Conservation (phyloP, 139 green algal species). For the Coccomyxa sp. region DNA sequence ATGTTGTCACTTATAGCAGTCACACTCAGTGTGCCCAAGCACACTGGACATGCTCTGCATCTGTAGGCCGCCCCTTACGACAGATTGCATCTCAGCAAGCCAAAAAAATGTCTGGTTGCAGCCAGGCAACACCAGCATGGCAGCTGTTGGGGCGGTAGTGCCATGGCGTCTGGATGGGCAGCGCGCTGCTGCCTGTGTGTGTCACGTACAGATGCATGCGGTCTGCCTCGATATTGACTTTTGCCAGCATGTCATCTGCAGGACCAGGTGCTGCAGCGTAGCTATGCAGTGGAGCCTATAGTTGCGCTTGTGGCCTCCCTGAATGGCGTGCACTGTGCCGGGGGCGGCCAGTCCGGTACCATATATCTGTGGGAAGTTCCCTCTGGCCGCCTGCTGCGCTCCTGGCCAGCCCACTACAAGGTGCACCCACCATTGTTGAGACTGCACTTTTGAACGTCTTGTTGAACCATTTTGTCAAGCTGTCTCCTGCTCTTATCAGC, state of each 20-base stretch:
- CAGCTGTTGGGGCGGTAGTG: not conserved
- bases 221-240: not conserved
- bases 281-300: slow-evolving; percentile 60
- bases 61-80: not conserved
- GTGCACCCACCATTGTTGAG: slow-evolving; percentile 10
- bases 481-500: not conserved
- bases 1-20: not conserved
- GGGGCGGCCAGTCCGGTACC: slow-evolving; percentile 58
- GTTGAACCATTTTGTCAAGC: not conserved
- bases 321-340: slow-evolving; percentile 52
- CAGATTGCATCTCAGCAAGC: not conserved
- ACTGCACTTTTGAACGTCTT: not conserved
- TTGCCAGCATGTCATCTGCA: slow-evolving; percentile 14
- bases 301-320: slow-evolving; percentile 42
- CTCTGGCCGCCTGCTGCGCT: slow-evolving; percentile 68
- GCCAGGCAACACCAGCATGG: not conserved
- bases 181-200: not conserved
- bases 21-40: not conserved
- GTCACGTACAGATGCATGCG: no score
- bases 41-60: no score
- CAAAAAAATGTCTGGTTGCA: not conserved
- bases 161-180: not conserved
- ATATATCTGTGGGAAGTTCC: slow-evolving; percentile 75
- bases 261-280: slow-evolving; percentile 69
- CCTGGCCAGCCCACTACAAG: slow-evolving; percentile 89